Evolutionary conservation across 345 rosid genomes (phyloP).

Genomic region (Mangifera indica): DNA sequence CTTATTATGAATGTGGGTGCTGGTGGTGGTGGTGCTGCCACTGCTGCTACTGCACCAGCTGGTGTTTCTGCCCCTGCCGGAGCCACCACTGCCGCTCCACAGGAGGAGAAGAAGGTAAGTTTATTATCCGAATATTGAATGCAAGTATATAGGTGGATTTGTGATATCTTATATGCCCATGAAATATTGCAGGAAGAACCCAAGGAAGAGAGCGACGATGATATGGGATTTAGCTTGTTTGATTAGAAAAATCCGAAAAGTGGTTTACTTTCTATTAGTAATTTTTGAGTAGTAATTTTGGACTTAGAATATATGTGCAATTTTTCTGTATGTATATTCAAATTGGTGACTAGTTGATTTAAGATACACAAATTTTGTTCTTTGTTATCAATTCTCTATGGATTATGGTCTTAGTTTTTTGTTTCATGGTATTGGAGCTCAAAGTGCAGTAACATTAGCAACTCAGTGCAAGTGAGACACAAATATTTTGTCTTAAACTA

Average conservation of each 20-base stretch:
- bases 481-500: no score
- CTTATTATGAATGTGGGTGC: conserved; percentile 73
- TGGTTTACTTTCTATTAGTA: no score
- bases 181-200: conserved; percentile 63
- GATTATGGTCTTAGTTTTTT: no score
- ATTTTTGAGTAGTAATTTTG: no score
- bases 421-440: no score
- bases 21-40: conserved; percentile 42
- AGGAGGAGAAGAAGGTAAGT: conserved; percentile 81
- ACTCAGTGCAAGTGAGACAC: no score
- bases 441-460: no score
- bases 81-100: conserved; percentile 54
- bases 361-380: no score
- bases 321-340: no score
- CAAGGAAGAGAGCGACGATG: conserved; percentile 77
- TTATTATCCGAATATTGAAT: not conserved
- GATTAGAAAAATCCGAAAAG: conserved; percentile 37
- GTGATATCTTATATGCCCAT: not conserved
- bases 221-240: conserved; percentile 86
- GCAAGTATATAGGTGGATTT: not conserved
- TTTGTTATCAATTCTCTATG: no score
- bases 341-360: no score
- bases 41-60: conserved; percentile 61
- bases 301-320: no score
- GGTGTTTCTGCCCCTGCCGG: conserved; percentile 44